phyloP scores from a whole-genome alignment of 139 green algal genomes.

The Closterium sp. region DNA sequence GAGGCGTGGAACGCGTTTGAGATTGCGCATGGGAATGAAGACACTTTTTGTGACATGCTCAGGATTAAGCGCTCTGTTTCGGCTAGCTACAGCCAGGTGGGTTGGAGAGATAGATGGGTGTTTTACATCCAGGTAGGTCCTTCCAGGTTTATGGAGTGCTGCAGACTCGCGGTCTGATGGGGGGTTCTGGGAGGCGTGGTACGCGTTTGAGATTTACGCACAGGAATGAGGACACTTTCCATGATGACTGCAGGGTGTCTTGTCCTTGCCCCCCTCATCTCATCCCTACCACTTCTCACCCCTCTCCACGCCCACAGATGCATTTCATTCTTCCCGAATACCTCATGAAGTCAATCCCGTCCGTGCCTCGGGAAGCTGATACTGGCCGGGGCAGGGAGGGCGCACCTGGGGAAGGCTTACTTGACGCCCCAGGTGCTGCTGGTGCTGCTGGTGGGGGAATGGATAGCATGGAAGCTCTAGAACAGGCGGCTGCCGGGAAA shows the following conservation, averaged over 20 bases:
- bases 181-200: too few species aligned
- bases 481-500: conserved; percentile 55
- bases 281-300: neutral
- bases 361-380: conserved; percentile 19
- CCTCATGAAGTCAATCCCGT: conserved; percentile 41
- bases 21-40: conserved; percentile 56
- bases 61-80: conserved; percentile 87
- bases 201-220: too few species aligned
- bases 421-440: neutral
- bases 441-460: neutral
- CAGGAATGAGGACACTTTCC: too few species aligned
- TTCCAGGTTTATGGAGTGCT: too few species aligned
- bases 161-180: neutral
- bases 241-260: too few species aligned
- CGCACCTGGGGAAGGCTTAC: conserved; percentile 9
- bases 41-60: conserved; percentile 98
- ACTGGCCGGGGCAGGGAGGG: conserved; percentile 23
- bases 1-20: conserved; percentile 87
- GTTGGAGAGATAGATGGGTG: too few species aligned
- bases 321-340: conserved; percentile 80
- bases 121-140: neutral
- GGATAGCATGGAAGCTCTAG: conserved; percentile 76
- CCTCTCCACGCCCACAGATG: conserved; percentile 20
- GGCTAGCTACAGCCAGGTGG: conserved; percentile 65
- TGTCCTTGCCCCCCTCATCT: neutral